A percentile compares a stretch with the other conserved stretches of the same genome.
These are phyloP conservation scores for Aspergillus conjunctus DNA, from an alignment of 495 filamentous ascomycete genomes.

Conservation along the genomic window DNA sequence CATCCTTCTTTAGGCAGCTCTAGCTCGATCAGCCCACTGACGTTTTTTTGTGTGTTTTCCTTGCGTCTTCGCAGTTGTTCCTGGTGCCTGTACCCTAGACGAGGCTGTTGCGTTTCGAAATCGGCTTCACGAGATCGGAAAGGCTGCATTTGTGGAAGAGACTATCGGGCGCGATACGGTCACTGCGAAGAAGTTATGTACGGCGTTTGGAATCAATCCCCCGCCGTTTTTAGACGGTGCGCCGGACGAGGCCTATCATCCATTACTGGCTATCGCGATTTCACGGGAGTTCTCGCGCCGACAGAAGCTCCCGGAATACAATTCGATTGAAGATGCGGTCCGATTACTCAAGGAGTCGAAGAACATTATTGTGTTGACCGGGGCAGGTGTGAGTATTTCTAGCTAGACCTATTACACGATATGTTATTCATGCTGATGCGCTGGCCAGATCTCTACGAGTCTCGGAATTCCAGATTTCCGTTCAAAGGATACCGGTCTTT, in stretches of 20 bases:
- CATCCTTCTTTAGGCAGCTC: constrained; percentile 10
- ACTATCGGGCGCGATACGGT: constrained; percentile 69
- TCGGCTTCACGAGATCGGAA: constrained; percentile 72
- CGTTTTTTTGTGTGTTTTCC: background rate
- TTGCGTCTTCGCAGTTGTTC: constrained; percentile 34
- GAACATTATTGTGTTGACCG: constrained; percentile 92
- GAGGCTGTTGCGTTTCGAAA: constrained; percentile 70
- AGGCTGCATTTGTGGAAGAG: constrained; percentile 70
- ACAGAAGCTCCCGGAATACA: constrained; percentile 77
- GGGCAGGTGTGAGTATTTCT: constrained; percentile 67
- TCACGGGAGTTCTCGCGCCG: constrained; percentile 81
- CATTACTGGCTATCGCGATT: constrained; percentile 74
- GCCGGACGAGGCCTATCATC: constrained; percentile 72
- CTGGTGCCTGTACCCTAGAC: constrained; percentile 70
- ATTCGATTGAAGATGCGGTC: constrained; percentile 86
- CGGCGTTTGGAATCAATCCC: constrained; percentile 84
- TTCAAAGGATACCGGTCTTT: constrained; percentile 66
- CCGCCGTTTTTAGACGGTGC: constrained; percentile 75
- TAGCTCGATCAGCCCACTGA: too few relatives aligned
- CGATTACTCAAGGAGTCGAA: constrained; percentile 67
- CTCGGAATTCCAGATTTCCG: constrained; percentile 71
- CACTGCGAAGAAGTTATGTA: constrained; percentile 80
- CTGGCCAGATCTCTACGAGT: constrained; percentile 67
- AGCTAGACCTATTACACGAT: background rate
- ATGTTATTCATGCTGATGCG: constrained; percentile 1